These are phyloP conservation scores for Samsoniella hepiali DNA, from an alignment of 2,329 filamentous ascomycete genomes.

Conservation along the genomic window DNA sequence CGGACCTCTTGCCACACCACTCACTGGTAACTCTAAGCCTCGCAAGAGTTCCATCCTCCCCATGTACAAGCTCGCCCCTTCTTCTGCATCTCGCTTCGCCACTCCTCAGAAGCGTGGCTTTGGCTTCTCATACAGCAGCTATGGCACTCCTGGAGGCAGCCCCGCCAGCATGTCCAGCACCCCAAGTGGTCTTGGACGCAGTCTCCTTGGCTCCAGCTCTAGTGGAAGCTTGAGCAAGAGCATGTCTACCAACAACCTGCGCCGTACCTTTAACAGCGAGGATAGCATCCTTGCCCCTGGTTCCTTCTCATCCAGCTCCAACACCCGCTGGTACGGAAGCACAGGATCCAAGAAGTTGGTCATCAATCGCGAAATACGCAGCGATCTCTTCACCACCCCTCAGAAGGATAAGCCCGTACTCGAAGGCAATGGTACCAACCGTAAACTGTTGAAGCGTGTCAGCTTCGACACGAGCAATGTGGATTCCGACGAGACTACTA, in stretches of 20 bases:
- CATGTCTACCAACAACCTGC: constrained; percentile 80
- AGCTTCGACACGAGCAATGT: constrained; percentile 75
- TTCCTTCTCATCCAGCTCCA: constrained; percentile 70
- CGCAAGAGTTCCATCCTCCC: constrained; percentile 78
- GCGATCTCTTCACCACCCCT: constrained; percentile 63
- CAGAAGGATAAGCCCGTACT: constrained; percentile 47
- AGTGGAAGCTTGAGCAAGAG: constrained; percentile 78
- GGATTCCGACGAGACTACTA: constrained; percentile 32
- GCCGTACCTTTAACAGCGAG: constrained; percentile 75
- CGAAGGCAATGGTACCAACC: constrained; percentile 40
- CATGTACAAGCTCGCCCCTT: constrained; percentile 82
- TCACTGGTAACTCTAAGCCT: constrained; percentile 70
- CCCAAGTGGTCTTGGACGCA: constrained; percentile 64
- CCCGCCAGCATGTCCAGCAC: constrained; percentile 64
- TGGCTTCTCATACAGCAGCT: constrained; percentile 90
- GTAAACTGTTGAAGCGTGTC: constrained; percentile 76
- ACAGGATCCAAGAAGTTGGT: constrained; percentile 81
- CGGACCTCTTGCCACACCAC: constrained; percentile 86
- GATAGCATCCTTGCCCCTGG: constrained; percentile 84
- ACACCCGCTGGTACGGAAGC: constrained; percentile 62
- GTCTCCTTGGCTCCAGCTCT: constrained; percentile 62
- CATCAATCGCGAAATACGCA: constrained; percentile 84
- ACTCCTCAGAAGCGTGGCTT: constrained; percentile 86
- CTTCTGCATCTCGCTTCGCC: constrained; percentile 71
- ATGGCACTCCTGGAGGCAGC: constrained; percentile 73